These are phyloP conservation scores for Phytophthora tentaculata DNA, from an alignment of 352 stramenopile genomes.

Conservation along the genomic window DNA sequence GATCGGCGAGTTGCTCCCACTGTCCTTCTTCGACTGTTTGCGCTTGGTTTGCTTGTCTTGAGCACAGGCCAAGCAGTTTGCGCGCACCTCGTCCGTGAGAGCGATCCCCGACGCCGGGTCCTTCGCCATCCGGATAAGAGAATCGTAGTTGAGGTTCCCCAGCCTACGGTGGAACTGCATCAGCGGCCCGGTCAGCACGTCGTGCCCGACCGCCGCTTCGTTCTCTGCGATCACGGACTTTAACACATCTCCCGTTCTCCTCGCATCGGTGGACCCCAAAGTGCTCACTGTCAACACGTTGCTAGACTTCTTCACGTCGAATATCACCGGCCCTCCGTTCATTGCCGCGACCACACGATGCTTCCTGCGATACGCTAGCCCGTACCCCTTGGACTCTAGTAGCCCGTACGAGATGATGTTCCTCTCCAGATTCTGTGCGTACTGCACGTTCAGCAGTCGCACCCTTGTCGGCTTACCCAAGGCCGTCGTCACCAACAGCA, in stretches of 20 bases:
- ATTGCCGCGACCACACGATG: conserved; percentile 3
- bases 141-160: conserved; percentile 19
- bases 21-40: too few species aligned
- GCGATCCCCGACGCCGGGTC: conserved; percentile 14
- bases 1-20: too few species aligned
- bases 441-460: conserved; percentile 10
- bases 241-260: background rate
- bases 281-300: conserved; percentile 17
- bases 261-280: background rate
- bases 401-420: conserved; percentile 31
- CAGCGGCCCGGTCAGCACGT: conserved; percentile 3
- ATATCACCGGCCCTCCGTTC: background rate
- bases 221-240: conserved; percentile 22
- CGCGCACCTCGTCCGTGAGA: conserved; percentile 8
- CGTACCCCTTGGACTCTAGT: conserved; percentile 17
- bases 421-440: conserved; percentile 19
- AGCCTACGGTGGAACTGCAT: conserved; percentile 25
- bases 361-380: conserved; percentile 3
- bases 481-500: conserved; percentile 4
- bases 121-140: conserved; percentile 10
- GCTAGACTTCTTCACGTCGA: conserved; percentile 13
- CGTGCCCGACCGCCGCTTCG: background rate
- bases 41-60: conserved; percentile 22
- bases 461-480: conserved; percentile 8
- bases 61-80: too few species aligned